Evolutionary conservation across 352 stramenopile genomes (phyloP).

Genomic region (Thraustochytrium sp.): DNA sequence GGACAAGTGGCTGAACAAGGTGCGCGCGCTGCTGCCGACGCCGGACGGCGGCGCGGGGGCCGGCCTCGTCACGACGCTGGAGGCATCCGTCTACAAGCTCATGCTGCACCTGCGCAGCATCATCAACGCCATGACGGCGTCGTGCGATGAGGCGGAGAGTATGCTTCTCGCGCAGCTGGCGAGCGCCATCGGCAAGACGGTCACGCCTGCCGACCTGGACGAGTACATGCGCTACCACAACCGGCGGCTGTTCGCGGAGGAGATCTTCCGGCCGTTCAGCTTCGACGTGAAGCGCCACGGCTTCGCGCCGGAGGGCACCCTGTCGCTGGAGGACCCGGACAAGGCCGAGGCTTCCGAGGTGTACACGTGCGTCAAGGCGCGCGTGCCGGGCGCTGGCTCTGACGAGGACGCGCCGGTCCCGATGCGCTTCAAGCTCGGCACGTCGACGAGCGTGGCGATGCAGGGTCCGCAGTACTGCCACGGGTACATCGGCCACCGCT

Average conservation of each 20-base stretch:
- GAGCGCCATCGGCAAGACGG: conserved; percentile 55
- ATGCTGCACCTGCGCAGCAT: background rate
- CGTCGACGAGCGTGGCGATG: conserved; percentile 55
- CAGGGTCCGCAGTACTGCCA: conserved; percentile 54
- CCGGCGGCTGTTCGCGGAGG: conserved; percentile 50
- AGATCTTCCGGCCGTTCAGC: conserved; percentile 53
- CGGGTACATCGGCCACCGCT: conserved; percentile 47
- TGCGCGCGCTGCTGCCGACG: conserved; percentile 32
- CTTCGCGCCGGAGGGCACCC: conserved; percentile 53
- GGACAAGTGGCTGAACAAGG: background rate
- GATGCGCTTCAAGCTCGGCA: conserved; percentile 49
- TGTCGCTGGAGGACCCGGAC: conserved; percentile 47
- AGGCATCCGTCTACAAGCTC: conserved; percentile 10
- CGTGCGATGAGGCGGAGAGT: background rate
- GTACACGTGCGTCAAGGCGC: background rate
- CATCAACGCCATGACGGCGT: background rate
- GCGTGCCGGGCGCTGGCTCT: background rate
- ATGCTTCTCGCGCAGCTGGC: conserved; percentile 56
- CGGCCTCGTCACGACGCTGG: background rate
- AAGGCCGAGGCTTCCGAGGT: background rate
- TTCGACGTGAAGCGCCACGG: conserved; percentile 52
- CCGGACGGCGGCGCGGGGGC: conserved; percentile 20
- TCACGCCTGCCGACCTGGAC: conserved; percentile 53
- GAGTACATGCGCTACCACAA: conserved; percentile 58
- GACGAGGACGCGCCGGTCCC: background rate